Conservation (phyloP, 257 asterid genomes). For the Penstemon eatonii region DNA sequence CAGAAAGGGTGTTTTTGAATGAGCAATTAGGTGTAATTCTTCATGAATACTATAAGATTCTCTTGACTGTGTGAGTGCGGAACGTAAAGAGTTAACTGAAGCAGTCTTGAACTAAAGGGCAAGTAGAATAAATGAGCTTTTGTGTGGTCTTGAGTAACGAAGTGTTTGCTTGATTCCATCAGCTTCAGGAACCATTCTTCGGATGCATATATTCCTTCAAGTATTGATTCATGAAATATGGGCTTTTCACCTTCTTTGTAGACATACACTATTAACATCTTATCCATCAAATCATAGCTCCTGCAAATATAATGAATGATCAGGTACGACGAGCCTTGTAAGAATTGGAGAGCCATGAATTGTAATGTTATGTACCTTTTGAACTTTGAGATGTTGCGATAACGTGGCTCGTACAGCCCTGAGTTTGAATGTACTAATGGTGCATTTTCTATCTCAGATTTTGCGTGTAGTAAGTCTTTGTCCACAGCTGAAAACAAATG, state of each 20-base stretch:
- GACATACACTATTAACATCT: constrained; percentile 24
- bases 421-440: constrained; percentile 22
- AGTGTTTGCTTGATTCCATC: constrained; percentile 42
- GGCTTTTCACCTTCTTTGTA: constrained; percentile 43
- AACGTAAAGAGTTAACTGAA: constrained; percentile 50
- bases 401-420: constrained; percentile 35
- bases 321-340: background rate
- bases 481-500: constrained; percentile 32
- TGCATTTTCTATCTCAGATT: constrained; percentile 34
- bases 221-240: constrained; percentile 43
- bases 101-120: constrained; percentile 53
- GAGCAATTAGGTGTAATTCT: constrained; percentile 37
- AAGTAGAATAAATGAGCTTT: constrained; percentile 61
- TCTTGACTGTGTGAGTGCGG: constrained; percentile 45
- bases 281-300: constrained; percentile 33
- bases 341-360: too few species aligned
- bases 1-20: constrained; percentile 45
- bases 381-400: constrained; percentile 36
- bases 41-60: constrained; percentile 37
- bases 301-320: background rate
- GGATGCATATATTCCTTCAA: constrained; percentile 58
- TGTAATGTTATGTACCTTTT: constrained; percentile 28
- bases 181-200: constrained; percentile 71
- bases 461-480: constrained; percentile 33
- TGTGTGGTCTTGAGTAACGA: constrained; percentile 37